These are phyloP conservation scores for Boletus coccyginus DNA, from an alignment of 768 basidiomycete species.

Conservation along the genomic window DNA sequence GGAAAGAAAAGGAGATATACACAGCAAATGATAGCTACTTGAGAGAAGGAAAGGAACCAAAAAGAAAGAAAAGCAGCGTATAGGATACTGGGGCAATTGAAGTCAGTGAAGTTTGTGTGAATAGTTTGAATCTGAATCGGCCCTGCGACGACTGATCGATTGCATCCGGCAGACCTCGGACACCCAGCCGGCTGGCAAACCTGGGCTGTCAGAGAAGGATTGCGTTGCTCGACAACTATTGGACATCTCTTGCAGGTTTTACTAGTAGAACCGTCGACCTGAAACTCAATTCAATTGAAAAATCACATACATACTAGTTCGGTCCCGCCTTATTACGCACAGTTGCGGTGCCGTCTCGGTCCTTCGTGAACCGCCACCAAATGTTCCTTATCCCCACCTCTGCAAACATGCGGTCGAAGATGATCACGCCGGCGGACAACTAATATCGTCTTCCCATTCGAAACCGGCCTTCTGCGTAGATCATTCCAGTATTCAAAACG, in stretches of 20 bases:
- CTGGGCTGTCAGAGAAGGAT: neutral
- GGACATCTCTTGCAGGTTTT: neutral
- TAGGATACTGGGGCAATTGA: neutral
- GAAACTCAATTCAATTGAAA: neutral
- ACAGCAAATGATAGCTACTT: slow-evolving; percentile 19
- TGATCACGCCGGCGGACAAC: no score
- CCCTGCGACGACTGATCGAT: slow-evolving; percentile 3
- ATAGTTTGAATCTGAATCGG: slow-evolving; percentile 12
- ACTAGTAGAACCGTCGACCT: neutral
- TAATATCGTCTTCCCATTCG: neutral
- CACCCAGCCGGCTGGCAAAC: neutral
- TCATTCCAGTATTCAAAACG: no score
- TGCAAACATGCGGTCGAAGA: no score
- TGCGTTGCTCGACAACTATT: neutral
- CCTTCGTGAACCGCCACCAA: no score
- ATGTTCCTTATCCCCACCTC: no score
- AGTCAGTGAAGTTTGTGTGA: slow-evolving; percentile 5
- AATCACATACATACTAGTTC: neutral
- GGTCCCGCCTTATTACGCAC: neutral
- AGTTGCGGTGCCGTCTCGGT: neutral
- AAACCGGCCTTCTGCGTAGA: neutral
- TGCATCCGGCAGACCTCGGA: slow-evolving; percentile 17
- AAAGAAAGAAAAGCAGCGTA: slow-evolving; percentile 18
- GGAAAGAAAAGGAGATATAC: slow-evolving; percentile 12
- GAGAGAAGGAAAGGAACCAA: slow-evolving; percentile 5